These are phyloP conservation scores for Dothidotthia symphoricarpi DNA, from an alignment of 2,329 filamentous ascomycete genomes.

Conservation along the genomic window DNA sequence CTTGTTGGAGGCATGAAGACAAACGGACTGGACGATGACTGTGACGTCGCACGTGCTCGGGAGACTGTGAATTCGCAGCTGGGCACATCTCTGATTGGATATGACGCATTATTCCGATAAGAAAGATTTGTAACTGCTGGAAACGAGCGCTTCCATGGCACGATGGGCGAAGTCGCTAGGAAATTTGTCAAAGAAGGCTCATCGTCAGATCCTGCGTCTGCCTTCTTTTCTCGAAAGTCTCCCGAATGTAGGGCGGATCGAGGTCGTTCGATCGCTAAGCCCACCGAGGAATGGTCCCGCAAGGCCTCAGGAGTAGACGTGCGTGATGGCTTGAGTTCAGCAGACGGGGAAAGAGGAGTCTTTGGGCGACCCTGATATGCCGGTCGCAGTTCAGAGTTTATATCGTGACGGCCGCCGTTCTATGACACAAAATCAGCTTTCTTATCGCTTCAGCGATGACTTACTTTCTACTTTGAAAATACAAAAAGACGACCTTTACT, in stretches of 20 bases:
- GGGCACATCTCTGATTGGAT: constrained; percentile 16
- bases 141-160: constrained; percentile 56
- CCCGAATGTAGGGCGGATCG: constrained; percentile 68
- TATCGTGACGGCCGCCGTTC: constrained; percentile 14
- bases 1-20: constrained; percentile 86
- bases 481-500: constrained; percentile 10
- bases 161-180: constrained; percentile 54
- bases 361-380: constrained; percentile 28
- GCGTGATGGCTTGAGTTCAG: constrained; percentile 39
- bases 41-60: constrained; percentile 45
- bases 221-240: constrained; percentile 56
- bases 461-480: neutral
- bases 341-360: constrained; percentile 37
- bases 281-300: constrained; percentile 29
- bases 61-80: constrained; percentile 35
- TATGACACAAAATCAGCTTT: constrained; percentile 19
- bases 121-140: constrained; percentile 38
- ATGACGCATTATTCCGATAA: constrained; percentile 13
- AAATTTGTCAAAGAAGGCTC: constrained; percentile 14
- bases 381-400: constrained; percentile 15
- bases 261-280: constrained; percentile 71
- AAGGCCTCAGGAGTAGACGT: constrained; percentile 27
- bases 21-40: constrained; percentile 74
- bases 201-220: constrained; percentile 18
- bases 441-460: neutral